Evolutionary conservation across 140 eudicot genomes (phyloP), one percentile per base, ranked within the genome.

Genomic region (Bidens hawaiensis): DNA sequence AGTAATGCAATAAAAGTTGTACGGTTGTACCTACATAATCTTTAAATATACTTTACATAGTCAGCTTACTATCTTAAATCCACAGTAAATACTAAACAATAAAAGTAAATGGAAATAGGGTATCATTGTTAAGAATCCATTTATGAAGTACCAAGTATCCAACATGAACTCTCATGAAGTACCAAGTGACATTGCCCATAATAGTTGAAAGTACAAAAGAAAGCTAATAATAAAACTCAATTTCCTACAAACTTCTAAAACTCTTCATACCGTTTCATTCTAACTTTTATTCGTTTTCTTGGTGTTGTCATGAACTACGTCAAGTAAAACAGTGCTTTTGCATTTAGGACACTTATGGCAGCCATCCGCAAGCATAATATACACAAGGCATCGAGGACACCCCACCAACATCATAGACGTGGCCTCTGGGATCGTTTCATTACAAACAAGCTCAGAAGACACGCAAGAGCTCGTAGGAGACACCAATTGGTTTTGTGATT

Each of bases 381-480:
- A 90, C 95, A 86, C 83, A 26, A 90, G 86, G 73, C 97, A 90
- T 13, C 89, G 72, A 0, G 95, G 97, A 31, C 97, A 90, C 0
- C 97, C 97, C 5, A 84, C 97, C 46, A 90, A 56, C 75, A 83
- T 77, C 97, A 90, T 90, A 9, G 85, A 60, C 1, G 95, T 81
- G 28, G 82, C 82, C 18, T 89, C 90, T 43, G 86, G 84, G 41
- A 79, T 72, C 0, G 47, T 57, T n/a, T 80, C 86, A 16, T 76
- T 86, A 28, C 30, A 82, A 70, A 51, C 60, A 3, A 62, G 55
- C 68, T 90, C 97, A 4, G 86, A 79, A 2, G 97, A 86, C n/a
- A 90, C 71, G 52, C 97, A 90, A 4, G 97, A 86, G 81, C 86
- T 90, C n/a, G 89, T 76, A 1, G 90, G 95, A 15, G 89, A 88